Base-by-base conservation (phyloP, 768 basidiomycete genomes). In the Lyophyllum atratum region DNA sequence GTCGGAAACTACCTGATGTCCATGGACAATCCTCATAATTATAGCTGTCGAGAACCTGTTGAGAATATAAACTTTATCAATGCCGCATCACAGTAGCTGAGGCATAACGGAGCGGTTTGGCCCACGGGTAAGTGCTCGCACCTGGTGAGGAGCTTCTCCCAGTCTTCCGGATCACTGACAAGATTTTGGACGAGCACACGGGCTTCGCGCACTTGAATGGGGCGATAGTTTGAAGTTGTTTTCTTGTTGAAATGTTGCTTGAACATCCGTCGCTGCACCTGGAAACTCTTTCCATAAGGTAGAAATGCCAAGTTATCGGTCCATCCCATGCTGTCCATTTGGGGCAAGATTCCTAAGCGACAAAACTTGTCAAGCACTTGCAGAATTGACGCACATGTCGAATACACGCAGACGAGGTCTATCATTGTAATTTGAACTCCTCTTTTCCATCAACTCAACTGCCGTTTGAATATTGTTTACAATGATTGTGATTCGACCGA, bases 21-120 rank as follows among this genome's bases (percentile, higher is more conserved):
- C 65, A 34, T 51, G 59, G 8, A 59, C 58, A 28, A 66, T 54
- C n/a, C 58, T 26, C 14, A 62, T 53, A 12, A 63, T 56, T 34
- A 62, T 56, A 2, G 51, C 55, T 7, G 60, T 60, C 24, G 63
- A 48, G 52, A 60, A 64, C 17, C 65, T 66, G 29, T 17, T 24
- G 29, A 17, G 12, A 42, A n/a, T 17, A 37, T n/a, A n/a, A n/a
- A n/a, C n/a, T n/a, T 0, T 39, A n/a, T 17, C 24, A 22, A 15
- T 12, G 9, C 37, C n/a, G n/a, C 19, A 15, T 14, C n/a, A 26
- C 34, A n/a, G n/a, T n/a, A 6, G 40, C 12, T 19, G 26, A 17
- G 21, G 24, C 25, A 17, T n/a, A n/a, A n/a, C n/a, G n/a, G n/a
- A n/a, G n/a, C n/a, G n/a, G n/a, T n/a, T n/a, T n/a, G n/a, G n/a